Percentiles rank a stretch among this genome's conserved stretches.
Evolutionary conservation across 2,329 filamentous ascomycete species (phyloP).

Genomic region (Westerdykella aurantiaca): DNA sequence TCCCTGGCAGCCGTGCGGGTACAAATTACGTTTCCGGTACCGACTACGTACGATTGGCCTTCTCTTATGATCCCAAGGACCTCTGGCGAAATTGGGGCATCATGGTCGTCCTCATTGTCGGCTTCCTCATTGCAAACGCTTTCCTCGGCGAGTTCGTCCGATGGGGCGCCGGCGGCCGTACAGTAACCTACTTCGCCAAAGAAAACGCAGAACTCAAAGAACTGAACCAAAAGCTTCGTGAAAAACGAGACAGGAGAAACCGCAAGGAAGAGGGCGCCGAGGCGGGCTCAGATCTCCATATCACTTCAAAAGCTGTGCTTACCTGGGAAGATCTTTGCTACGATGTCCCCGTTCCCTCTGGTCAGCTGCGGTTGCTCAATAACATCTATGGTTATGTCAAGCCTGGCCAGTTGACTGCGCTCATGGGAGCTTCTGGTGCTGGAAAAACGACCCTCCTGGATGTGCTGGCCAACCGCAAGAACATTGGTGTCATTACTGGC

Average conservation of each 20-base stretch:
- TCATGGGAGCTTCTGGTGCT: constrained; percentile 52
- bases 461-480: constrained; percentile 62
- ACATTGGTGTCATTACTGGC: constrained; percentile 58
- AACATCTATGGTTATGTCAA: constrained; percentile 53
- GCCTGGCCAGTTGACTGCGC: constrained; percentile 50
- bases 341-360: constrained; percentile 64
- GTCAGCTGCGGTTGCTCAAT: constrained; percentile 51
- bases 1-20: constrained; percentile 65
- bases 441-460: constrained; percentile 84
- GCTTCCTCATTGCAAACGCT: constrained; percentile 67
- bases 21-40: constrained; percentile 58
- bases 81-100: constrained; percentile 66
- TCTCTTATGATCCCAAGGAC: constrained; percentile 59
- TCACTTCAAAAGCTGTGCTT: constrained; percentile 51
- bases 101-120: constrained; percentile 66
- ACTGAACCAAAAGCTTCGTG: constrained; percentile 58
- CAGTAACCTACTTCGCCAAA: constrained; percentile 69
- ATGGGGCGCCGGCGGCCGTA: constrained; percentile 73
- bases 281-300: constrained; percentile 44
- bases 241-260: constrained; percentile 53
- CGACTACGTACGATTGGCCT: constrained; percentile 63
- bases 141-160: constrained; percentile 72
- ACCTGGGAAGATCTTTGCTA: constrained; percentile 55
- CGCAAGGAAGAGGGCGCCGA: constrained; percentile 39
- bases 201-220: constrained; percentile 61